Percentiles rank a stretch among this genome's conserved stretches.
phyloP scores from a whole-genome alignment of 495 filamentous ascomycete species.

The Aspergillus incahuasiensis region DNA sequence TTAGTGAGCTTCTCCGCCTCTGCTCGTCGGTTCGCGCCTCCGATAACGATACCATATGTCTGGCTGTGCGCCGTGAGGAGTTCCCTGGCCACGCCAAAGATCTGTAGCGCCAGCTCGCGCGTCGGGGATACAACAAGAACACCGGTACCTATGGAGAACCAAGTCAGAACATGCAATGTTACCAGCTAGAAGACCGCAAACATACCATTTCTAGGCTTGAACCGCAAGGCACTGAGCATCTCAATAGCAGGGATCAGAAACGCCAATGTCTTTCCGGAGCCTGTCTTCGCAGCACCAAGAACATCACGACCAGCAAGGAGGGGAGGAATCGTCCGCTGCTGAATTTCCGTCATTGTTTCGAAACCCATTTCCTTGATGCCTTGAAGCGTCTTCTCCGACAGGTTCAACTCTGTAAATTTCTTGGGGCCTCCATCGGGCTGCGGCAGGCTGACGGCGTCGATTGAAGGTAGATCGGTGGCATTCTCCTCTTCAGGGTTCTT shows the following conservation, averaged over 20 bases:
- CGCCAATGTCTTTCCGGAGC: slow-evolving; percentile 90
- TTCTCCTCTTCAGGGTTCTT: slow-evolving; percentile 22
- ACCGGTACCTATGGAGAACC: slow-evolving; percentile 57
- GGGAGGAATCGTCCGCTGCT: slow-evolving; percentile 81
- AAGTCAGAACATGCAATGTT: neutral
- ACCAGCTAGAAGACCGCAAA: neutral
- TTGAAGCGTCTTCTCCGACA: slow-evolving; percentile 81
- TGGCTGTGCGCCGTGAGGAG: slow-evolving; percentile 84
- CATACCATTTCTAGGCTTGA: slow-evolving; percentile 72
- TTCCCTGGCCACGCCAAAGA: slow-evolving; percentile 91
- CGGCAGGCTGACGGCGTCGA: slow-evolving; percentile 52
- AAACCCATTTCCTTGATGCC: slow-evolving; percentile 91
- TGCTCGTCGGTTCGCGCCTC: slow-evolving; percentile 83
- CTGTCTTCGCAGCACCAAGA: slow-evolving; percentile 93
- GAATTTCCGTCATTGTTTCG: slow-evolving; percentile 93
- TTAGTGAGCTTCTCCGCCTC: slow-evolving; percentile 93
- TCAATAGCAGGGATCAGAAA: slow-evolving; percentile 94
- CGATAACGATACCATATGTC: slow-evolving; percentile 93
- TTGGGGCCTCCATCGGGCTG: slow-evolving; percentile 48
- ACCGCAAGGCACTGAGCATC: slow-evolving; percentile 85
- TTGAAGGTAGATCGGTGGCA: slow-evolving; percentile 45
- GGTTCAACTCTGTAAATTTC: slow-evolving; percentile 74
- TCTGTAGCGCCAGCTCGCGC: slow-evolving; percentile 89
- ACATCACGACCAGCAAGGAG: slow-evolving; percentile 88
- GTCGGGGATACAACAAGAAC: slow-evolving; percentile 67